Percentiles rank a stretch among this genome's conserved stretches.
Evolutionary conservation across 2,329 filamentous ascomycete species (phyloP).

Genomic region (Aspergillus bombycis): DNA sequence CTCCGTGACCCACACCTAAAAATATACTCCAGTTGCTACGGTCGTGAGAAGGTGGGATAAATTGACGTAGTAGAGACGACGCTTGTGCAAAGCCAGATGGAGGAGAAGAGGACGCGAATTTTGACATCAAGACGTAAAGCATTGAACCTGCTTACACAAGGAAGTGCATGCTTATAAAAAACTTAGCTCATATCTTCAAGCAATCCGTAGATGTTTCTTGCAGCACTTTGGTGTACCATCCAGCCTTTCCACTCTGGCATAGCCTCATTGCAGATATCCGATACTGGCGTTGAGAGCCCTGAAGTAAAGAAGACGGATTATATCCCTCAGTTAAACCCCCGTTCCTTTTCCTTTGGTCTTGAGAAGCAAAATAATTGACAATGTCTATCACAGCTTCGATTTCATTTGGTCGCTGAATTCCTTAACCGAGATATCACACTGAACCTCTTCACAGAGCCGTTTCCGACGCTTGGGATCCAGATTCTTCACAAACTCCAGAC

Average conservation of each 20-base stretch:
- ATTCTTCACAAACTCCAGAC: slow-evolving; percentile 85
- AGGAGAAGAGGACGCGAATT: too few relatives aligned
- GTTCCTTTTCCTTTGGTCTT: slow-evolving; percentile 47
- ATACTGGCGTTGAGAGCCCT: neutral
- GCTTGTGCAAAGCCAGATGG: too few relatives aligned
- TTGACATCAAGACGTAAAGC: too few relatives aligned
- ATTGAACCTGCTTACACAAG: too few relatives aligned
- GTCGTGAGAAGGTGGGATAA: too few relatives aligned
- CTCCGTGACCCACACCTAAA: neutral
- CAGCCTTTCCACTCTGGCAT: neutral
- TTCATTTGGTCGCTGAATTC: slow-evolving; percentile 65
- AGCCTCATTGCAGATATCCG: neutral
- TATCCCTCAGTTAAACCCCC: neutral
- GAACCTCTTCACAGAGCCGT: slow-evolving; percentile 82
- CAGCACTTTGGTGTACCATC: neutral
- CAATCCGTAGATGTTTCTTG: too few relatives aligned
- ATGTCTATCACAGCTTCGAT: neutral
- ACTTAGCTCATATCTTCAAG: too few relatives aligned
- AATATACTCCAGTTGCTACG: neutral
- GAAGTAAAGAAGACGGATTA: neutral
- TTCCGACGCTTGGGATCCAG: slow-evolving; percentile 73
- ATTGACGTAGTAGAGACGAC: too few relatives aligned
- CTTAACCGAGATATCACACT: slow-evolving; percentile 78
- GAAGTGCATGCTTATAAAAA: too few relatives aligned
- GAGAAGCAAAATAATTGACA: accelerated